Evolutionary conservation across 306 rosid species (phyloP), one percentile per base, ranked within the genome.

Genomic region (Abrus pulchellus): DNA sequence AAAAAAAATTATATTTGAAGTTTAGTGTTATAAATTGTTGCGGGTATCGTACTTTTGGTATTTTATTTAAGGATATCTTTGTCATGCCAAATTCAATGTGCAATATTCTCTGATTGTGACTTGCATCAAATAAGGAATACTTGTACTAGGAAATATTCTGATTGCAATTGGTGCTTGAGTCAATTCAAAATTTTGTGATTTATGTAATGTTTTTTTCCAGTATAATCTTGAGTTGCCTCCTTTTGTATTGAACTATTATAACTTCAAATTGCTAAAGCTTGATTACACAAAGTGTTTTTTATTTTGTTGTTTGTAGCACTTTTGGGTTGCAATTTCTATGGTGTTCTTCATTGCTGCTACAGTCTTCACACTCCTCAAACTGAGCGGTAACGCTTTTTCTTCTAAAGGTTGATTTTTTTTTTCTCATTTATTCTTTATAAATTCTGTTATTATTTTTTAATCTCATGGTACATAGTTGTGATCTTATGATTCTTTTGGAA

Each of bases 311-410:
- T 72, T 80, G 83, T 85, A 96, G 99, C 98, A 96, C 90, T 93
- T 96, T 74, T 96, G 99, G 98, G 96, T 96, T 73, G 99, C 98
- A 63, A 92, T 96, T 82, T 93, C 98, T 75, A 96, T 96, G 99
- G 91, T 93, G 83, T 93, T 96, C 97, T 96, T 96, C 80, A 84
- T 91, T 76, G 97, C 98, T 80, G 98, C 93, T 69, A 93, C 99
- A 34, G 69, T 96, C 55, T 96, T 93, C 88, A 92, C 97, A 72
- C 82, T 96, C 88, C 86, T 96, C 71, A 96, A 96, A 90, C 88
- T 93, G 40, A 82, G 89, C 34, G 99, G 99, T 96, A 90, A 89
- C 32, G 48, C 53, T 36, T 79, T 40, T 43, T 48, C 75, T 33
- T 71, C 79, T 72, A 50, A 12, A 56, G 76, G 54, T 74, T 30